phyloP scores from a whole-genome alignment of 1,284 basidiomycete genomes.

The Amylostereum areolatum region DNA sequence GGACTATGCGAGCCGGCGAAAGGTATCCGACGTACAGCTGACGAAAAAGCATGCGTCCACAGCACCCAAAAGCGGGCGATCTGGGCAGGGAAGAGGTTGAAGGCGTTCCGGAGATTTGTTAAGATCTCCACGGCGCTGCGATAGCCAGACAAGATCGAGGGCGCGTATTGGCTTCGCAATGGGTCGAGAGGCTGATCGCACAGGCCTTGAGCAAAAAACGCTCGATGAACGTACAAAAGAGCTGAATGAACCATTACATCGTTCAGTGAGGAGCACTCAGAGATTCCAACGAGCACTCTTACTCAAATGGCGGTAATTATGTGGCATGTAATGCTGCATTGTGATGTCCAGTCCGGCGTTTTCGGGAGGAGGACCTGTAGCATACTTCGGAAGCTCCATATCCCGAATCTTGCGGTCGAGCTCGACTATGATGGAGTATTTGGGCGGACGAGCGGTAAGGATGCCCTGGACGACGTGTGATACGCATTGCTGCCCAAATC shows the following conservation, averaged over 20 bases:
- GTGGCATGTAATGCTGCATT: constrained; percentile 63
- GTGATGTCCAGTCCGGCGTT: constrained; percentile 40
- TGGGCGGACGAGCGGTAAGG: constrained; percentile 57
- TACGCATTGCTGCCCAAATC: constrained; percentile 62
- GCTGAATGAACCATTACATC: constrained; percentile 28
- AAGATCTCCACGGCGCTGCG: constrained; percentile 55
- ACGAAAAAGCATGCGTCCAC: constrained; percentile 65
- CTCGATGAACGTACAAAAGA: constrained; percentile 60
- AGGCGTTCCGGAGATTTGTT: constrained; percentile 42
- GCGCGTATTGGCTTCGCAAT: constrained; percentile 57
- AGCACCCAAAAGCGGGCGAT: constrained; percentile 61
- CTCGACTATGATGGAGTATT: constrained; percentile 56
- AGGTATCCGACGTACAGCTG: constrained; percentile 36
- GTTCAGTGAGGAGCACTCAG: not conserved
- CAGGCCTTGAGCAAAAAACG: constrained; percentile 62
- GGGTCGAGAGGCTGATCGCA: constrained; percentile 51
- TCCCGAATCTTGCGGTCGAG: constrained; percentile 60
- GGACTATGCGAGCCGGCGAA: not conserved
- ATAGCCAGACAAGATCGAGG: constrained; percentile 61
- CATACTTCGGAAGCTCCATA: constrained; percentile 51
- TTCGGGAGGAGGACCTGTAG: constrained; percentile 34
- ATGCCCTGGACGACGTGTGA: constrained; percentile 60
- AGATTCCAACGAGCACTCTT: constrained; percentile 14
- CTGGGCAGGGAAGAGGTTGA: constrained; percentile 48
- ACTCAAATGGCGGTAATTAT: constrained; percentile 64